phyloP scores from a whole-genome alignment of 192 early-diverging fungal genomes.

The Linnemannia schmuckeri region DNA sequence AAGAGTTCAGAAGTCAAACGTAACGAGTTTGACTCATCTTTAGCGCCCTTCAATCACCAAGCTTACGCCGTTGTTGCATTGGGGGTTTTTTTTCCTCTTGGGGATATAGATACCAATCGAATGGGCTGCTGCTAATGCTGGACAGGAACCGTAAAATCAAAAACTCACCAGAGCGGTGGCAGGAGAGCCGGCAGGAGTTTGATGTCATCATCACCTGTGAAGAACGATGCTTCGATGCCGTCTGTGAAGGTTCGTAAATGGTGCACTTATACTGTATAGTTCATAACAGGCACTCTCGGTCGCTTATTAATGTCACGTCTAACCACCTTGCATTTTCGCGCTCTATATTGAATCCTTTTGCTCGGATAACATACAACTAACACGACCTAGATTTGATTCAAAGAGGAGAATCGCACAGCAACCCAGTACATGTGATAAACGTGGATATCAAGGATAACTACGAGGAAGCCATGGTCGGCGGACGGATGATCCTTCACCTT shows the following conservation, averaged over 20 bases:
- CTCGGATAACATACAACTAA: not conserved
- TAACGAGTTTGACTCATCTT: too few relatives aligned
- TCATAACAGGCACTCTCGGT: not conserved
- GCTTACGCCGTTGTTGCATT: not conserved
- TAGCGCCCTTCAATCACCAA: too few relatives aligned
- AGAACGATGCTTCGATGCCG: constrained; percentile 94
- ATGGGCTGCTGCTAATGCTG: constrained; percentile 91
- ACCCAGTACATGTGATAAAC: constrained; percentile 93
- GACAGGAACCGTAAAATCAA: constrained; percentile 97
- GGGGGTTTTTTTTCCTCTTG: not conserved
- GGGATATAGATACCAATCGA: constrained; percentile 79
- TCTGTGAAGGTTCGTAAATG: constrained; percentile 80
- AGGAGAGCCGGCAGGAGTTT: constrained; percentile 78
- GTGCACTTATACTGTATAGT: not conserved
- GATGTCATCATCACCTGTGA: constrained; percentile 98
- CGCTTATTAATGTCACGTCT: not conserved
- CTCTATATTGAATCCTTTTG: not conserved
- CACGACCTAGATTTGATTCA: constrained; percentile 74
- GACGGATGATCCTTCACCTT: constrained; percentile 85
- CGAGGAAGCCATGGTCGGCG: constrained; percentile 88
- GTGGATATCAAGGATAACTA: constrained; percentile 97
- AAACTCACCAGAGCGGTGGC: constrained; percentile 88
- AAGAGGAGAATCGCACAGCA: constrained; percentile 74
- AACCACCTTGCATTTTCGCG: not conserved
- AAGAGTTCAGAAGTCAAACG: too few relatives aligned